Conservation (phyloP, 176 grass and related monocot genomes). For the Carex pumila region DNA sequence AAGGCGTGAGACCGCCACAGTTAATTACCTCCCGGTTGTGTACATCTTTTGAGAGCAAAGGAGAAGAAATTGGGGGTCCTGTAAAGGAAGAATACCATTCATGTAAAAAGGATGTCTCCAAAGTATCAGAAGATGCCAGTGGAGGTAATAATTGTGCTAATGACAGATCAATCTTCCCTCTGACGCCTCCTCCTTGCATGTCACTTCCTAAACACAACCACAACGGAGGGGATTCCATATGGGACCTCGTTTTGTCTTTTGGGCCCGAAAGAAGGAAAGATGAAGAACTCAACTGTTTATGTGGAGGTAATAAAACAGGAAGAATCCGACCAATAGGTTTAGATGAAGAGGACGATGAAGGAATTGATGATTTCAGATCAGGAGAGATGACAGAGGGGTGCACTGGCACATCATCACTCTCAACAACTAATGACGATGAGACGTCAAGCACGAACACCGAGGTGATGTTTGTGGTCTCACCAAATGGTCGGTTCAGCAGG, state of each 20-base stretch:
- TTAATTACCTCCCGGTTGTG: neutral
- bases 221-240: neutral
- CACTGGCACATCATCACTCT: slow-evolving; percentile 70
- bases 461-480: slow-evolving; percentile 65
- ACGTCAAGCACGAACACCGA: slow-evolving; percentile 75
- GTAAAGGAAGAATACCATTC: neutral
- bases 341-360: slow-evolving; percentile 16
- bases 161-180: neutral
- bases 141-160: neutral
- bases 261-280: neutral
- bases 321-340: neutral
- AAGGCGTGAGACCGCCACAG: neutral
- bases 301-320: neutral
- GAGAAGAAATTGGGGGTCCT: neutral
- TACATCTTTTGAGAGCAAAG: neutral
- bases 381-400: slow-evolving; percentile 62
- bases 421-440: slow-evolving; percentile 87
- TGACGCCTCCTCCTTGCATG: slow-evolving; percentile 2
- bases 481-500: slow-evolving; percentile 67
- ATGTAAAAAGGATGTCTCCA: neutral
- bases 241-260: slow-evolving; percentile 7
- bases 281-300: neutral
- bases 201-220: neutral
- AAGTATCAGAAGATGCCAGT: neutral
- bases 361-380: slow-evolving; percentile 3